Base-by-base conservation (phyloP, 2,329 filamentous ascomycete genomes). In the Sporothrix pseudoabietina region DNA sequence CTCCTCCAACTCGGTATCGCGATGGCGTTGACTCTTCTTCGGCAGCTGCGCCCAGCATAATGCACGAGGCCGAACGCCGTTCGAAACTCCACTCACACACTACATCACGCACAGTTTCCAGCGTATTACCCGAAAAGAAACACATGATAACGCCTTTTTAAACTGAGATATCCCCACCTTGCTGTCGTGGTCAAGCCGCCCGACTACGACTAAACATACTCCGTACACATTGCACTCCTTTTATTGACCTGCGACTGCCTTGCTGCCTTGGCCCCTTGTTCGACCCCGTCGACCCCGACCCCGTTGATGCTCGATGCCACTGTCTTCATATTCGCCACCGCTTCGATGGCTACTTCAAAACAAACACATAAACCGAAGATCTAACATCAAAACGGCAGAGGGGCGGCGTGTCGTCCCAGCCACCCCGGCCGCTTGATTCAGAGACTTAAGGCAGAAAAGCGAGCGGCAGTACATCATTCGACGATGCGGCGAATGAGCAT, bases 11-110 rank as follows among this genome's bases (percentile, higher is more conserved):
- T 55, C 22, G 59, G 59, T 44, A 26, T 65, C 59, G 59, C 39
- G 35, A 65, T 44, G 59, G 59, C 59, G 59, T 30, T 22, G 22
- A 66, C 4, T 55, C 8, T n/a, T 22, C 19, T 59, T 44, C 59
- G 19, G 59, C 59, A 35, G 59, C 35, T 63, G 35, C 32, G 35
- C 19, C 35, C 32, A 49, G 10, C 12, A 49, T 19, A 66, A 49
- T 10, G 32, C 66, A 54, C 66, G 66, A 69, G 44, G 66, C 66
- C 66, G 65, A 47, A 68, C 41, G 41, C 32, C 12, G 19, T 32
- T 68, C 22, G 41, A 32, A 71, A 71, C 69, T 71, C 69, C 69
- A 71, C 69, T 35, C 69, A 71, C 66, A 69, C 47, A 55, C 30
- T 5, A 9, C 22, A 35, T 49, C 39, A 52, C 26, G 14, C 63